Percentiles rank a stretch among this genome's conserved stretches.
phyloP scores from a whole-genome alignment of 345 rosid genomes.

The Euphorbia tirucalli region DNA sequence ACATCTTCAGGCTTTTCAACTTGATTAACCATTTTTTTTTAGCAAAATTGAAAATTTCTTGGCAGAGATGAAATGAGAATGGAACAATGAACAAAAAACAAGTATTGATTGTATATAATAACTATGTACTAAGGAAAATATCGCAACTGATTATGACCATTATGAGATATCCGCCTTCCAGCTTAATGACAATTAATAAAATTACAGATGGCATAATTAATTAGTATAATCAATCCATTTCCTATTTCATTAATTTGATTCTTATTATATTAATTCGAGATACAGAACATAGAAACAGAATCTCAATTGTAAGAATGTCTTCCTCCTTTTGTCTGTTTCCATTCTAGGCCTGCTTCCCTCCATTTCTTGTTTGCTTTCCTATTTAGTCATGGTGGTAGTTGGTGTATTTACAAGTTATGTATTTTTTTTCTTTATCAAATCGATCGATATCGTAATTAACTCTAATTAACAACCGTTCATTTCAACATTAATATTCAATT shows the following conservation, averaged over 20 bases:
- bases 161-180: conserved; percentile 2
- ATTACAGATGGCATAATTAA: not conserved
- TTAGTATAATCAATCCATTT: too few relatives aligned
- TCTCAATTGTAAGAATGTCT: not conserved
- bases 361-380: not conserved
- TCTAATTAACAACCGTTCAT: too few relatives aligned
- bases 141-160: conserved; percentile 6
- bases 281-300: not conserved
- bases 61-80: not conserved
- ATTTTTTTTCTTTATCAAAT: too few relatives aligned
- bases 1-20: not conserved
- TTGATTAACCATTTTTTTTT: conserved; percentile 2
- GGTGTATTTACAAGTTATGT: too few relatives aligned
- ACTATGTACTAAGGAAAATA: not conserved
- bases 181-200: conserved; percentile 2
- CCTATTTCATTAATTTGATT: not conserved
- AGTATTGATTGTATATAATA: not conserved
- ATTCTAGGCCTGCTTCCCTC: not conserved
- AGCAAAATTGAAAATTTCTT: not conserved
- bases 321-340: not conserved
- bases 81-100: not conserved
- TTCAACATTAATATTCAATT: too few relatives aligned
- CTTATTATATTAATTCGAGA: not conserved
- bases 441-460: too few relatives aligned
- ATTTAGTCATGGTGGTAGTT: too few relatives aligned